These are phyloP conservation scores for Thalassiosira ordinaria DNA, from an alignment of 352 stramenopile genomes.

Conservation along the genomic window DNA sequence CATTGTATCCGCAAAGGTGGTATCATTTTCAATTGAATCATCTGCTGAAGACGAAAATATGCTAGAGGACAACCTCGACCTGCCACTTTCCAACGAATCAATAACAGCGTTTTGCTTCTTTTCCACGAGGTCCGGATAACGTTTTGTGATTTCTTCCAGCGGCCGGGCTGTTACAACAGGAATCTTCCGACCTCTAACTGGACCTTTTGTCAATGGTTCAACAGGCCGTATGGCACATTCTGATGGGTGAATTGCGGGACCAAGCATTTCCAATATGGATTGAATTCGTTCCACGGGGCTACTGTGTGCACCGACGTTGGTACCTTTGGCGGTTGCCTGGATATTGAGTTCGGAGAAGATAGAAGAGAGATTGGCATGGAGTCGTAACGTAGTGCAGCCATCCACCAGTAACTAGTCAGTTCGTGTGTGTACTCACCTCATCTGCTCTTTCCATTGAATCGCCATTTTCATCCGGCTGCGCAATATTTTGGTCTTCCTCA, in stretches of 20 bases:
- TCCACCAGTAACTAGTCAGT: too few relatives aligned
- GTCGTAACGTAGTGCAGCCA: too few relatives aligned
- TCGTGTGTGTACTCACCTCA: too few relatives aligned
- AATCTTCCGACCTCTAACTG: slow-evolving; percentile 10
- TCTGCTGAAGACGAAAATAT: slow-evolving; percentile 4
- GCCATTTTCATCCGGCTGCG: background rate
- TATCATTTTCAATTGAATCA: background rate
- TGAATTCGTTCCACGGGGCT: background rate
- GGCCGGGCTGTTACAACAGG: background rate
- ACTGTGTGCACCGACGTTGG: background rate
- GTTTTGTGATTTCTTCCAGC: slow-evolving; percentile 13
- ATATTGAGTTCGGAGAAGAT: too few relatives aligned
- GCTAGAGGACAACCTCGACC: slow-evolving; percentile 1
- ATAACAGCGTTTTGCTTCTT: slow-evolving; percentile 12
- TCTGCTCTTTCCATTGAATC: background rate
- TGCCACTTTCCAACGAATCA: slow-evolving; percentile 27
- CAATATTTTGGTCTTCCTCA: background rate
- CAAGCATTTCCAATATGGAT: slow-evolving; percentile 23
- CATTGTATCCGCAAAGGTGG: slow-evolving; percentile 32
- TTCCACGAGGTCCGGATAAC: slow-evolving; percentile 14
- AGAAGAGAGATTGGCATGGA: too few relatives aligned
- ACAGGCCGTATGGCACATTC: slow-evolving; percentile 35
- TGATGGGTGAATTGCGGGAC: slow-evolving; percentile 33
- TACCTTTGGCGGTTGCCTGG: background rate
- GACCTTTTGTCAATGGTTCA: slow-evolving; percentile 28